These are phyloP conservation scores for Verticillium klebahnii DNA, from an alignment of 2,329 filamentous ascomycete species.

Conservation along the genomic window DNA sequence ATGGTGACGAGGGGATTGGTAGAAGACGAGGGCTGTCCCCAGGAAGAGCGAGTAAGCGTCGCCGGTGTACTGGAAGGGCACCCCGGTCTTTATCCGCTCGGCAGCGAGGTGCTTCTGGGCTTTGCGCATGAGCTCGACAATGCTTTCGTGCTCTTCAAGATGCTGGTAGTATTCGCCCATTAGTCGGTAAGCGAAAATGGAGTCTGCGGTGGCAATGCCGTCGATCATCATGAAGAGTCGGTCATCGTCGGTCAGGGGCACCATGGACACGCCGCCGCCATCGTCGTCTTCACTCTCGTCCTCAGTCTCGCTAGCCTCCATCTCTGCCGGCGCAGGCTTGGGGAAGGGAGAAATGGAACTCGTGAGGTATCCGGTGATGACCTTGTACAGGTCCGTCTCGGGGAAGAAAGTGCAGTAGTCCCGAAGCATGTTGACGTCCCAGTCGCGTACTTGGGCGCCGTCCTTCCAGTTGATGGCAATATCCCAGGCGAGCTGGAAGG, in stretches of 20 bases:
- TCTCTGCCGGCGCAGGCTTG: conserved; percentile 18
- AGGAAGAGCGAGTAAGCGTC: conserved; percentile 75
- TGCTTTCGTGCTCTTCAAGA: conserved; percentile 79
- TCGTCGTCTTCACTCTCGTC: conserved; percentile 57
- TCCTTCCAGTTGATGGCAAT: conserved; percentile 89
- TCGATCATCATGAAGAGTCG: conserved; percentile 76
- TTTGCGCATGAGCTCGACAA: conserved; percentile 73
- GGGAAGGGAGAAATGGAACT: conserved; percentile 84
- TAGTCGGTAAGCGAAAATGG: conserved; percentile 77
- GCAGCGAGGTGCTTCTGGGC: conserved; percentile 57
- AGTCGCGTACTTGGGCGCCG: conserved; percentile 64
- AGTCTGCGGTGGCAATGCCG: conserved; percentile 62
- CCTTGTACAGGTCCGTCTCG: conserved; percentile 73
- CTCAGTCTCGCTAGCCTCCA: conserved; percentile 26
- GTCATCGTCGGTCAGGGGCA: conserved; percentile 69
- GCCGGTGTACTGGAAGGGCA: conserved; percentile 62
- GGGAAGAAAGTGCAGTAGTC: conserved; percentile 84
- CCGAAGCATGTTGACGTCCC: conserved; percentile 72
- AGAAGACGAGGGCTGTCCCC: conserved; percentile 83
- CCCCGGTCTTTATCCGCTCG: conserved; percentile 62
- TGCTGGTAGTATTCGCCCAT: conserved; percentile 79
- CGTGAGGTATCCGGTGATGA: conserved; percentile 76
- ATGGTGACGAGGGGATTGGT: conserved; percentile 86
- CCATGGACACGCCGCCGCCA: conserved; percentile 47
- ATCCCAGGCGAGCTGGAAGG: conserved; percentile 85